These are phyloP conservation scores for Nemania sp. DNA, from an alignment of 2,329 filamentous ascomycete species.

Conservation along the genomic window DNA sequence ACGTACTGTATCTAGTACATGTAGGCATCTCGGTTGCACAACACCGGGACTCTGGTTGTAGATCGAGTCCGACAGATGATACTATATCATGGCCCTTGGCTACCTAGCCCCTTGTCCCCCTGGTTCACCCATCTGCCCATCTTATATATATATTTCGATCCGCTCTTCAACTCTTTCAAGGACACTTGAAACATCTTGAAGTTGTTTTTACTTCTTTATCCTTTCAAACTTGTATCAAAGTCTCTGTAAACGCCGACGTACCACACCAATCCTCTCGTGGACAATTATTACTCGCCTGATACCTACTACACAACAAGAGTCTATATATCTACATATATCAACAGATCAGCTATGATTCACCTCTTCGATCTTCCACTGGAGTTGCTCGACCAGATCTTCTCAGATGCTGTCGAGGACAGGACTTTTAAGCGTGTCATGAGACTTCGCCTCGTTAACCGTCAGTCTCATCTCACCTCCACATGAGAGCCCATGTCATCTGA, in stretches of 20 bases:
- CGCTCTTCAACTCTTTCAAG: not conserved
- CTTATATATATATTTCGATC: not conserved
- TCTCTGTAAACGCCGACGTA: slow-evolving; percentile 4
- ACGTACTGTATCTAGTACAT: too few relatives aligned
- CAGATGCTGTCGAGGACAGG: slow-evolving; percentile 28
- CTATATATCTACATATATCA: slow-evolving; percentile 1
- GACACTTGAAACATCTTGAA: not conserved
- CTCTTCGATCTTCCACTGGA: slow-evolving; percentile 29
- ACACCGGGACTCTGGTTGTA: slow-evolving; percentile 4
- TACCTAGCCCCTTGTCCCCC: not conserved
- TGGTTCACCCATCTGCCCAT: not conserved
- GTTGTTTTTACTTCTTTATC: not conserved
- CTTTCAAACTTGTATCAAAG: not conserved
- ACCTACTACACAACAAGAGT: not conserved
- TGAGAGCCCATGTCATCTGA: too few relatives aligned
- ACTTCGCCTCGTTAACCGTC: slow-evolving; percentile 29
- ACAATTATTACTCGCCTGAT: slow-evolving; percentile 10
- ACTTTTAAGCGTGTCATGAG: slow-evolving; percentile 32
- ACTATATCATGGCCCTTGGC: slow-evolving; percentile 13
- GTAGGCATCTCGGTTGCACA: slow-evolving; percentile 3
- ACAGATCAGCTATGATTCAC: slow-evolving; percentile 10
- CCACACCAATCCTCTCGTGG: not conserved
- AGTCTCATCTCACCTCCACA: slow-evolving; percentile 4
- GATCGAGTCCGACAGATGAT: slow-evolving; percentile 12
- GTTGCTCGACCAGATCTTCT: slow-evolving; percentile 30